These are phyloP conservation scores for Rhytidiadelphus loreus DNA, from an alignment of 225 moss, liverwort and hornwort genomes.

Conservation along the genomic window DNA sequence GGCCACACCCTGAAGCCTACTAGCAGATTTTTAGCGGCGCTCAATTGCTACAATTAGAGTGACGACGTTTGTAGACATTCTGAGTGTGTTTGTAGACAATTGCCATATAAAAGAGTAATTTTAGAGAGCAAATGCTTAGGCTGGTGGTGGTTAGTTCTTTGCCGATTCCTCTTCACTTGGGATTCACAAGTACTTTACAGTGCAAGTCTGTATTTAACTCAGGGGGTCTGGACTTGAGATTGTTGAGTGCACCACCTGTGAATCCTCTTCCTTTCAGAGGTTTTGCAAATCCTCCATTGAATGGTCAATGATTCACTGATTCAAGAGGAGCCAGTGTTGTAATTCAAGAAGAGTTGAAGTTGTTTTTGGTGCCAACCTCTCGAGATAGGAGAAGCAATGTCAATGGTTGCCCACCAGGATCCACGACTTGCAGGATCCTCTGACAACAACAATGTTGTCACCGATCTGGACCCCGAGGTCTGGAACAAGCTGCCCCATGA, in stretches of 20 bases:
- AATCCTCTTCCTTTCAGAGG: background rate
- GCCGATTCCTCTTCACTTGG: background rate
- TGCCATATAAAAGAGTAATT: too few species aligned
- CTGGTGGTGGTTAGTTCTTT: background rate
- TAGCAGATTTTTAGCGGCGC: background rate
- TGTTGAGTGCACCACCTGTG: background rate
- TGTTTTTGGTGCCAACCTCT: background rate
- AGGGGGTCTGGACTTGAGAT: background rate
- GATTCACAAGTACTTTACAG: background rate
- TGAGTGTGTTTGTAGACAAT: background rate
- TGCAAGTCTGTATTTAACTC: background rate
- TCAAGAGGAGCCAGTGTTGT: background rate
- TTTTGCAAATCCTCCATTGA: background rate
- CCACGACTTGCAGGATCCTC: background rate
- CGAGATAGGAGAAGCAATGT: constrained; percentile 2
- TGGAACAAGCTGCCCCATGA: constrained; percentile 30
- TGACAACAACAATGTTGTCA: background rate
- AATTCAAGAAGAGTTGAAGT: background rate
- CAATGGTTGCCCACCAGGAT: background rate
- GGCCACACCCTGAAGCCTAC: background rate
- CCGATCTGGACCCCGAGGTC: constrained; percentile 16
- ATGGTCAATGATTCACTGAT: background rate
- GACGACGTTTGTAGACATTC: background rate
- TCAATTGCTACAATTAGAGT: background rate
- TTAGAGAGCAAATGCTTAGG: background rate